phyloP scores from a whole-genome alignment of 768 basidiomycete species.

The Termitomyces sp. region DNA sequence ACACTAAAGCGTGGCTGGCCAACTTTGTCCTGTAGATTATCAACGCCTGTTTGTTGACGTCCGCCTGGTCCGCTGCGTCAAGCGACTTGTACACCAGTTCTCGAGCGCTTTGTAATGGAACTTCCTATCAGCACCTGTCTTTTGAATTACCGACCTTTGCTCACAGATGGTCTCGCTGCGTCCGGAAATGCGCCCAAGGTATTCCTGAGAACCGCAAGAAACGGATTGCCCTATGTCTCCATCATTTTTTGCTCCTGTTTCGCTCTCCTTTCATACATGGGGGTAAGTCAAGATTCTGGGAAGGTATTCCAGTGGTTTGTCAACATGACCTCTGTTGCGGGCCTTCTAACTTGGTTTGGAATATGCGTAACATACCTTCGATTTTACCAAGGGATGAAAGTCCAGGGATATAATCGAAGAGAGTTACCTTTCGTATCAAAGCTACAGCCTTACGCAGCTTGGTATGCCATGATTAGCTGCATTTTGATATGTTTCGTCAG shows the following conservation, averaged over 20 bases:
- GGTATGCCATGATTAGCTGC: conserved; percentile 41
- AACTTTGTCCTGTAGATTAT: conserved; percentile 47
- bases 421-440: conserved; percentile 66
- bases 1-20: not conserved
- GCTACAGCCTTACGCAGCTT: conserved; percentile 73
- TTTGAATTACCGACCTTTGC: not conserved
- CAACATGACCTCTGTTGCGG: conserved; percentile 64
- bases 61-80: conserved; percentile 89
- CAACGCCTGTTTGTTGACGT: conserved; percentile 81
- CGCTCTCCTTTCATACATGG: conserved; percentile 79
- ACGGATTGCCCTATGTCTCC: conserved; percentile 73
- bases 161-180: conserved; percentile 70
- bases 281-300: conserved; percentile 57
- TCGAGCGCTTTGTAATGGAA: conserved; percentile 65
- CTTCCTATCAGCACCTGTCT: not conserved
- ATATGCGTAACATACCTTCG: conserved; percentile 75
- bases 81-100: conserved; percentile 90
- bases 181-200: conserved; percentile 79
- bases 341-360: conserved; percentile 77
- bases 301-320: conserved; percentile 78
- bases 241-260: conserved; percentile 67
- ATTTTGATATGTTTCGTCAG: conserved; percentile 60
- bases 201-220: conserved; percentile 63
- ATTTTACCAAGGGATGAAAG: conserved; percentile 79
- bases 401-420: conserved; percentile 69